These are phyloP conservation scores for Lactuca sativa DNA, from an alignment of 129 eudicot species.

Conservation along the genomic window DNA sequence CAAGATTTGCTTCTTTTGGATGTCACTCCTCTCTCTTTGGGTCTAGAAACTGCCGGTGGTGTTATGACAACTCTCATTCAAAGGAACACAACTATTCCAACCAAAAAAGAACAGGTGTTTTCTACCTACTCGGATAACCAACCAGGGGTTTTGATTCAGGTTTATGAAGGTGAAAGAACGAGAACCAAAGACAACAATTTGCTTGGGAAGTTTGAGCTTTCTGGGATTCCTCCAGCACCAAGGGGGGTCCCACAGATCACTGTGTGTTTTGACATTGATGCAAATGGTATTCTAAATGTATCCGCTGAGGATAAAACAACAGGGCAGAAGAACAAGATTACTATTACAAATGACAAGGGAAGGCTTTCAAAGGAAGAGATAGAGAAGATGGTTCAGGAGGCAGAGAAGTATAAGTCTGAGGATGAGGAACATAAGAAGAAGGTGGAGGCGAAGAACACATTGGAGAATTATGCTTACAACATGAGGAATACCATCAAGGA, in stretches of 20 bases:
- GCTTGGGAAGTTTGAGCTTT: not conserved
- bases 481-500: conserved; percentile 29
- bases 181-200: conserved; percentile 34
- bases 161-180: conserved; percentile 33
- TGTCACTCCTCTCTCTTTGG: conserved; percentile 31
- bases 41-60: conserved; percentile 34
- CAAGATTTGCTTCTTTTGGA: conserved; percentile 37
- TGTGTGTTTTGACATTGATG: not conserved
- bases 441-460: conserved; percentile 30
- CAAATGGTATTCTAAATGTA: conserved; percentile 33
- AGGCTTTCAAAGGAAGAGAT: conserved; percentile 1
- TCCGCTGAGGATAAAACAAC: conserved; percentile 37
- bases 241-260: too few relatives aligned
- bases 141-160: conserved; percentile 34
- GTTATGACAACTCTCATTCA: conserved; percentile 34
- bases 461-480: conserved; percentile 19
- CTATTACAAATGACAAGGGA: conserved; percentile 32
- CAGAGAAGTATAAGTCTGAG: conserved; percentile 36
- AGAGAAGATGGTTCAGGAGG: conserved; percentile 36
- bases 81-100: conserved; percentile 38
- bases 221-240: too few relatives aligned
- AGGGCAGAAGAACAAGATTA: conserved; percentile 39
- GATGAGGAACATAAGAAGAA: conserved; percentile 36
- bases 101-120: not conserved
- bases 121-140: conserved; percentile 30